Conservation (phyloP, 768 basidiomycete species). For the Tulasnella sp. region DNA sequence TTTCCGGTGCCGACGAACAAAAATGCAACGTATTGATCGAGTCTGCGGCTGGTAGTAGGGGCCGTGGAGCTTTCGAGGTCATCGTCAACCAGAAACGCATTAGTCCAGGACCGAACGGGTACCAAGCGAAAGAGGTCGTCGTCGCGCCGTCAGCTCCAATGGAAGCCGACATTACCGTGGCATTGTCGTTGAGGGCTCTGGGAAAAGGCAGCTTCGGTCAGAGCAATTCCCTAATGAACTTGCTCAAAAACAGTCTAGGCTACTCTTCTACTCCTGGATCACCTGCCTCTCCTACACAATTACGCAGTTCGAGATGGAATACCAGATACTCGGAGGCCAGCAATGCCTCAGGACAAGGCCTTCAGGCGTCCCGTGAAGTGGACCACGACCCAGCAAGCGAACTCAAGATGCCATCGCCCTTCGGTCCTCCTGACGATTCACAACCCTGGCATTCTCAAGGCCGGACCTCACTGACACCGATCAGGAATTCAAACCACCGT, state of each 20-base stretch:
- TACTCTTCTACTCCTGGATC: neutral
- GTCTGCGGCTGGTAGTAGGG: neutral
- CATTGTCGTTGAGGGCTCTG: neutral
- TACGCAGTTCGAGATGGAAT: neutral
- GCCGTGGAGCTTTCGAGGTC: neutral
- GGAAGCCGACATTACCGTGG: neutral
- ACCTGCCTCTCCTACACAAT: neutral
- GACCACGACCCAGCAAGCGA: constrained; percentile 18
- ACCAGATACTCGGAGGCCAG: neutral
- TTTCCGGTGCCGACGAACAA: constrained; percentile 5
- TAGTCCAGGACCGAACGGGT: neutral
- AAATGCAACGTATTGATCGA: constrained; percentile 9
- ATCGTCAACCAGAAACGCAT: neutral
- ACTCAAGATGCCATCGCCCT: constrained; percentile 26
- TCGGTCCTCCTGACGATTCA: neutral
- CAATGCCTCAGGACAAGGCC: neutral
- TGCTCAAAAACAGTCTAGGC: neutral
- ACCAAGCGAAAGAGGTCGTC: constrained; percentile 11
- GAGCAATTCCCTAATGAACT: neutral
- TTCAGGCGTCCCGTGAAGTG: neutral
- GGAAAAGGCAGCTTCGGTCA: neutral
- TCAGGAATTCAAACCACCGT: neutral
- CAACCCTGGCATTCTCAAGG: neutral
- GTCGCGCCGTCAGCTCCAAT: neutral
- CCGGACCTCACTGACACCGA: neutral